Evolutionary conservation across 2,329 filamentous ascomycete species (phyloP).

Genomic region (Trichoderma asperellum): DNA sequence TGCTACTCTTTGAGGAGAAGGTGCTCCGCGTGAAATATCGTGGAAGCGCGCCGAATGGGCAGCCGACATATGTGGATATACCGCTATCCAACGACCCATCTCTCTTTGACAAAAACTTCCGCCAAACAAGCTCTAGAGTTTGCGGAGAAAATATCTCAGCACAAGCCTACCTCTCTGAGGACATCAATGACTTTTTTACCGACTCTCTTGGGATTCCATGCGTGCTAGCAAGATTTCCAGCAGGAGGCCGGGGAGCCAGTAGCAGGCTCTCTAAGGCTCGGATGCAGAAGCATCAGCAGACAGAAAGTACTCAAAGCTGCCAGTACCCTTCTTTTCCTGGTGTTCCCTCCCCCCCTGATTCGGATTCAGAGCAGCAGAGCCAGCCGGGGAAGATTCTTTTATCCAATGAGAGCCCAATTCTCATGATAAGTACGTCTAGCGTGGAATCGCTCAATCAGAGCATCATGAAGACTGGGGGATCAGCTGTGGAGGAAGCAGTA

Average conservation of each 20-base stretch:
- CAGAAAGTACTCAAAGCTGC: conserved; percentile 29
- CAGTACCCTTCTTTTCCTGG: conserved; percentile 60
- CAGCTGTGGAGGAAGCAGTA: conserved; percentile 68
- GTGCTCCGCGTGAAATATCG: conserved; percentile 64
- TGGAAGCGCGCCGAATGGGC: conserved; percentile 38
- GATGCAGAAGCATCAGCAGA: conserved; percentile 61
- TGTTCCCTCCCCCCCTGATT: conserved; percentile 60
- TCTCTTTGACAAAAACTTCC: conserved; percentile 51
- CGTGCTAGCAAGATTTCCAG: conserved; percentile 80
- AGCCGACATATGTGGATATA: conserved; percentile 50
- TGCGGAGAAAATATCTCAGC: conserved; percentile 80
- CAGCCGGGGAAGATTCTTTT: conserved; percentile 66
- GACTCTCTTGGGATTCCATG: conserved; percentile 76
- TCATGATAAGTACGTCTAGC: conserved; percentile 80
- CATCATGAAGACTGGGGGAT: conserved; percentile 67
- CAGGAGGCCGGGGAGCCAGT: conserved; percentile 61
- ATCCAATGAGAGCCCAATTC: conserved; percentile 91
- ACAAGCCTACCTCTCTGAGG: conserved; percentile 67
- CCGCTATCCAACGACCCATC: conserved; percentile 71
- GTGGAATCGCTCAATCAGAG: conserved; percentile 75
- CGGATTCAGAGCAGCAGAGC: conserved; percentile 51
- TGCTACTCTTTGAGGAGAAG: conserved; percentile 70
- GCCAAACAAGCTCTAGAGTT: conserved; percentile 64
- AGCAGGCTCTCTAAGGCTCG: conserved; percentile 74
- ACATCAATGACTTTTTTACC: conserved; percentile 78